These are phyloP conservation scores for Zoysia matrella DNA, from an alignment of 202 grass and related monocot species.

Conservation along the genomic window DNA sequence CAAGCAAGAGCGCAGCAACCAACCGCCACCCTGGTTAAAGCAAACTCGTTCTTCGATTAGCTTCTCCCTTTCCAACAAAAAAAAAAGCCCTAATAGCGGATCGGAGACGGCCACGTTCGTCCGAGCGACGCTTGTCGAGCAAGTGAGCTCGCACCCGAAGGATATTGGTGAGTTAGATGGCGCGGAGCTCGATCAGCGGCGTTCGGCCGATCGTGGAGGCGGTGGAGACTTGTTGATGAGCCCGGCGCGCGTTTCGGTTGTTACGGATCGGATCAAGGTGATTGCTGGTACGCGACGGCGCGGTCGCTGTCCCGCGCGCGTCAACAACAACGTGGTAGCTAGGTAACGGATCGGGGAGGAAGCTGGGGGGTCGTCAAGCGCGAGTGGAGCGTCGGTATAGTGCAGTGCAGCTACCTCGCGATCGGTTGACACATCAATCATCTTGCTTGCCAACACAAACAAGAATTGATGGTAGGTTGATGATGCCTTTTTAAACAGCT, in stretches of 20 bases:
- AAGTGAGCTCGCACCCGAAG: conserved; percentile 37
- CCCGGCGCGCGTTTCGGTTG: too few species aligned
- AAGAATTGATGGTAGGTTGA: conserved; percentile 7
- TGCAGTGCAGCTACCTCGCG: too few species aligned
- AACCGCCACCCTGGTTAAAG: too few species aligned
- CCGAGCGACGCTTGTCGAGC: conserved; percentile 31
- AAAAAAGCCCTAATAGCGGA: too few species aligned
- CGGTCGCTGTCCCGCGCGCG: conserved; percentile 17
- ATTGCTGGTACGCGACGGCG: conserved; percentile 32
- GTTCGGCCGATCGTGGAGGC: too few species aligned
- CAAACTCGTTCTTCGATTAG: too few species aligned
- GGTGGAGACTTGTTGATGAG: too few species aligned
- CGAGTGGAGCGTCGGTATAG: too few species aligned
- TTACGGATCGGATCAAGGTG: neutral
- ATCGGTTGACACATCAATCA: neutral
- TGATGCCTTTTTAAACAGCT: neutral
- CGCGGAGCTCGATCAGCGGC: neutral
- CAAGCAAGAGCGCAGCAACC: neutral
- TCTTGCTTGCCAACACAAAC: conserved; percentile 32
- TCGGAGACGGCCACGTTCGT: too few species aligned
- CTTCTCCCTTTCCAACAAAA: too few species aligned
- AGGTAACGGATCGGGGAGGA: conserved; percentile 16
- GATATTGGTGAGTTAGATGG: conserved; percentile 35
- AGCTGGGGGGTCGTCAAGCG: conserved; percentile 20
- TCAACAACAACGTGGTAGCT: neutral